Percentiles rank a stretch among this genome's conserved stretches.
These are phyloP conservation scores for Emergomyces africanus DNA, from an alignment of 2,329 filamentous ascomycete species.

Conservation along the genomic window DNA sequence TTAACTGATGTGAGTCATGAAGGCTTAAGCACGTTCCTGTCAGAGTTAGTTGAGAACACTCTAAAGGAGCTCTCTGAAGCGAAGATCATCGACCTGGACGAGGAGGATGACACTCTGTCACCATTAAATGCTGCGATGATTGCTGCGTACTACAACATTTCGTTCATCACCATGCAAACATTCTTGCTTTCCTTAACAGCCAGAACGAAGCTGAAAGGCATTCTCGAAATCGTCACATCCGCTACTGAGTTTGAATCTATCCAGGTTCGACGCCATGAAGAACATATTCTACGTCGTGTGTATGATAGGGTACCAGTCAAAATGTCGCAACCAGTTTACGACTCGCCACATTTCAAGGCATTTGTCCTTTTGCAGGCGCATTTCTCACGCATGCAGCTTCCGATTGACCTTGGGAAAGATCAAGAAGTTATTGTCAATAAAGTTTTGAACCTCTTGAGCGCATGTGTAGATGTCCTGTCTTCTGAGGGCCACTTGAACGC, in stretches of 20 bases:
- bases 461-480: slow-evolving; percentile 86
- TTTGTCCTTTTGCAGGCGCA: slow-evolving; percentile 96
- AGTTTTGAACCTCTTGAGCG: slow-evolving; percentile 75
- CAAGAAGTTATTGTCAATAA: slow-evolving; percentile 80
- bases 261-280: slow-evolving; percentile 87
- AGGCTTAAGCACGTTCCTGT: slow-evolving; percentile 84
- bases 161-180: slow-evolving; percentile 98
- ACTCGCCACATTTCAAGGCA: slow-evolving; percentile 96
- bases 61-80: slow-evolving; percentile 82
- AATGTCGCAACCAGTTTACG: slow-evolving; percentile 67
- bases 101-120: slow-evolving; percentile 78
- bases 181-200: slow-evolving; percentile 82
- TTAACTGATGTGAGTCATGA: slow-evolving; percentile 81
- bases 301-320: slow-evolving; percentile 94
- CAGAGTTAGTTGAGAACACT: slow-evolving; percentile 86
- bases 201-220: slow-evolving; percentile 89
- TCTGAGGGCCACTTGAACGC: slow-evolving; percentile 94
- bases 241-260: slow-evolving; percentile 94
- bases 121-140: slow-evolving; percentile 97
- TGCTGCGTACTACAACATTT: slow-evolving; percentile 97
- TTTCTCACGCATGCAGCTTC: slow-evolving; percentile 93
- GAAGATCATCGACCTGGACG: slow-evolving; percentile 91
- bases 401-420: slow-evolving; percentile 89
- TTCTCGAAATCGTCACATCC: slow-evolving; percentile 92
- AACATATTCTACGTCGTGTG: slow-evolving; percentile 73